Evolutionary conservation across 371 early-diverging fungal species (phyloP), one percentile per base, ranked within the genome.

Genomic region (Dichotomocladium elegans): DNA sequence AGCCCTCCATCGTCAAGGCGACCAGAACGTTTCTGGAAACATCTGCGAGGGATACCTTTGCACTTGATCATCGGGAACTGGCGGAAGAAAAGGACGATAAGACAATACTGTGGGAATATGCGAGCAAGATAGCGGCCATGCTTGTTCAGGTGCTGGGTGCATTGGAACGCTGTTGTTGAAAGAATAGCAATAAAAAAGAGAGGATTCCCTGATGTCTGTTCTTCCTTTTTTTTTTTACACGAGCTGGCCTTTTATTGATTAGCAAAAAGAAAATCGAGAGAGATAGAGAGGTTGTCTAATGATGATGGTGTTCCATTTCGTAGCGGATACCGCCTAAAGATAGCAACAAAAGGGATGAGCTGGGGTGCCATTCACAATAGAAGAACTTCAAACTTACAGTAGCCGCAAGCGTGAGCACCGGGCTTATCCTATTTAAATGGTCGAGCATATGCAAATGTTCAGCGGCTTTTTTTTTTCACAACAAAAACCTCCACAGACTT

Each of bases 281-380:
- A 34, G 24, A 35, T 21, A 25, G 24, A 24, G 35, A 37, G 11
- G 24, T 19, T 31, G 19, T 60, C 48, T 49, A 53, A 31, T 62
- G 57, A 31, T 62, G 62, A 45, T 61, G 55, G n/a, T 57, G 79
- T 64, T 83, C 76, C 61, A 79, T 77, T 75, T 91, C 80, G 66
- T 83, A 89, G 42, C 87, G 85, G 51, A 88, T 72, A 40, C 91
- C 91, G 71, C 90, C 85, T 85, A 69, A 8, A 58, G 35, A n/a
- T n/a, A 40, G 37, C 8, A 37, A 10, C 8, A n/a, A 15, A 33
- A 17, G 15, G n/a, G n/a, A n/a, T 37, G 37, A 37, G 37, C 15
- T 17, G n/a, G 5, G 10, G n/a, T 37, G 37, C n/a, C 21, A 37
- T n/a, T 15, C 1, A 37, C 2, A 37, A 10, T 5, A 37, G 7